Evolutionary conservation across 75 land plant species (phyloP).

Genomic region (Pinus taeda): DNA sequence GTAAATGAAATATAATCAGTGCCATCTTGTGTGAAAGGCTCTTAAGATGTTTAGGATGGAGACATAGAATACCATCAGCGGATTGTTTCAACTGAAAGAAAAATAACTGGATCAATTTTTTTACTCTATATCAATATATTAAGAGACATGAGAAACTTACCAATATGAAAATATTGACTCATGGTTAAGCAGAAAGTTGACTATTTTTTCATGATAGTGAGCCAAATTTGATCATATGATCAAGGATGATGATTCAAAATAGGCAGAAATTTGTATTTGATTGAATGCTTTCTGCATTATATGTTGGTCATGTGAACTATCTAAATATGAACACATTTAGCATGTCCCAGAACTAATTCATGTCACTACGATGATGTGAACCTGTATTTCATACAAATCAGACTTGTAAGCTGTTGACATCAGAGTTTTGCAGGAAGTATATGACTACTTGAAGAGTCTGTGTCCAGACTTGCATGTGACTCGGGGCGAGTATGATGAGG

Average conservation of each 20-base stretch:
- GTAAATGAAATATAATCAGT: background rate
- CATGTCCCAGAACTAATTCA: background rate
- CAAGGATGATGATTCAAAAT: background rate
- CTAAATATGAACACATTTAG: background rate
- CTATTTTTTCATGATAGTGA: background rate
- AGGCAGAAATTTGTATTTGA: background rate
- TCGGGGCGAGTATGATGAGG: constrained; percentile 96
- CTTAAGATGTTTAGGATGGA: background rate
- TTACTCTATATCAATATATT: too few species aligned
- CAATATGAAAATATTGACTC: background rate
- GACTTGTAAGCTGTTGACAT: background rate
- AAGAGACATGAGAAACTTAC: background rate
- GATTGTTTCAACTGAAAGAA: background rate
- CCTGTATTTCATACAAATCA: background rate
- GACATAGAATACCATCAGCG: background rate
- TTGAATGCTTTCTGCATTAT: background rate
- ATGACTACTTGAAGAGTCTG: constrained; percentile 91
- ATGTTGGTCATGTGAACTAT: background rate
- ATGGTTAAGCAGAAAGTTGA: background rate
- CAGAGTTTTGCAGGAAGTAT: constrained; percentile 66
- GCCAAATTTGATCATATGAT: background rate
- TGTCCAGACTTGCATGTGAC: constrained; percentile 86
- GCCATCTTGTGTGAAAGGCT: background rate
- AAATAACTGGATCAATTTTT: too few species aligned
- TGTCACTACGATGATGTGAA: background rate